Base-by-base conservation (phyloP, 495 filamentous ascomycete species). In the Daldinia vernicosa region DNA sequence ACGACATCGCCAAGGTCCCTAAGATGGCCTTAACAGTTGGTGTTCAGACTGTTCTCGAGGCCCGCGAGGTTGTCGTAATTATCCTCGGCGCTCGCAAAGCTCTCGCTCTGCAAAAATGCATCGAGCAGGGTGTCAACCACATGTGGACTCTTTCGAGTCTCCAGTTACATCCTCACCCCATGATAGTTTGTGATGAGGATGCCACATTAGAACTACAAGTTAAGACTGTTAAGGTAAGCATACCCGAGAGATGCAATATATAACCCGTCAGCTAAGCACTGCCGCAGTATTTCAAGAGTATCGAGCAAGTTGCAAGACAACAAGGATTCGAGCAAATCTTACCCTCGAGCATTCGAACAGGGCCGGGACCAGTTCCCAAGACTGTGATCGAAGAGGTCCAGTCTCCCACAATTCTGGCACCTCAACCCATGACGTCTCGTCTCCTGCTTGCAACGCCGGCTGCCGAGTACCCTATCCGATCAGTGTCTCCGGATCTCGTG, bases 111-210 rank as follows among this genome's bases (percentile, higher is more conserved):
- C 89, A 94, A 73, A 89, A 88, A 66, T 93, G 91, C 70, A 88
- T 96, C 32, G 93, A 96, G 76, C 89, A 89, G 30, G 91, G 91
- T 7, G 87, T 96, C 45, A 93, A 93, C 75, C 92, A 95, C 81
- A 94, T 94, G 92, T 95, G 92, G 91, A 95, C 93, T 0, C 84
- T 94, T 8, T 93, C 91, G 6, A 87, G 87, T 28, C 83, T 96
- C 63, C 93, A 96, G 78, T 74, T 95, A 69, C 93, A 95, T 74
- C 90, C 87, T 4, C 89, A 93, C 74, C 88, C 91, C 19, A 84
- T 95, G 83, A 86, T 95, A 35, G 91, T 95, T 3, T 92, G 92
- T 51, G 93, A 96, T 70, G 92, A 93, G 61, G 92, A 96, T 73
- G 92, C 93, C 8, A 95, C 92, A 1, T 81, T 92, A 5, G 93